Evolutionary conservation across 345 rosid genomes (phyloP), one percentile per base, ranked within the genome.

Genomic region (Euclidium syriacum): DNA sequence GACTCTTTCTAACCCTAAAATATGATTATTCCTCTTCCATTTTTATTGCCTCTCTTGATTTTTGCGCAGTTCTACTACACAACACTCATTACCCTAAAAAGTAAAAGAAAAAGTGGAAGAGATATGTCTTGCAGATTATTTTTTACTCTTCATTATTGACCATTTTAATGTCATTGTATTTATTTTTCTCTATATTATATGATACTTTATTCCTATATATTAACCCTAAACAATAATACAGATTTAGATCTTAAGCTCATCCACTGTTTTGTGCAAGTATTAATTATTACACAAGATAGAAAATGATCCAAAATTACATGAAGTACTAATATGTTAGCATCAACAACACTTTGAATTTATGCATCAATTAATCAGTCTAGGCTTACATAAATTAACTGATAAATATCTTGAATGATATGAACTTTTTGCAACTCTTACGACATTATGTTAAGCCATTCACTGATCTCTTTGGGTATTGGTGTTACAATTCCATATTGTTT

Each of bases 21-120:
- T 47, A 62, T 62, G 57, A 53, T 62, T 42, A 54, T 16, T 54
- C 62, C 54, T 59, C 30, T 34, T 44, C 67, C 42, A 27, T 69
- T 61, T 66, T 61, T 43, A 39, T 52, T 43, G n/a, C n/a, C 49
- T 43, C 54, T 52, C 68, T 54, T 54, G 64, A 47, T 36, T 30
- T 62, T 47, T 39, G 69, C 44, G 58, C 58, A 70, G 17, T 62
- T 46, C 57, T 42, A 52, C 62, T 59, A 34, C 72, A 49, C 19
- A 60, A 60, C 73, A 70, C 68, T 70, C 74, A 70, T 62, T 70
- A 62, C 74, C 69, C 74, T 54, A 62, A 54, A 62, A 46, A 70
- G 74, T 8, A 62, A 62, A 62, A 62, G 36, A 47, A 36, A 54
- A 23, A 54, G 63, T 12, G 50, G 50, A 38, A 7, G 22, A 57